Conservation (phyloP, 1,284 basidiomycete species). For the Sporisorium scitamineum region DNA sequence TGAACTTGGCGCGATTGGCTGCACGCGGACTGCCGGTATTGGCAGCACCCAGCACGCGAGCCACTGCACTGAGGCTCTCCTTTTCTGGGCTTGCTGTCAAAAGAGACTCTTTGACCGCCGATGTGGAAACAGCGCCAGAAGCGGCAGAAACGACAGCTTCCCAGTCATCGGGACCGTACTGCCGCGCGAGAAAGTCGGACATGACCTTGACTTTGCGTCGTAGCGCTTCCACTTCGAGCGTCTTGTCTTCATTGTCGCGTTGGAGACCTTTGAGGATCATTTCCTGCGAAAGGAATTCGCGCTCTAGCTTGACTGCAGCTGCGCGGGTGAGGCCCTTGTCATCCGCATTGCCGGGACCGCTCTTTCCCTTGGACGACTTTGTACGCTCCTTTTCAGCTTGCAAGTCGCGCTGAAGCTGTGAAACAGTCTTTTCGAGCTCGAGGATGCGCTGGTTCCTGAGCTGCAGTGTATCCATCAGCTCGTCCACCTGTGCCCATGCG, state of each 20-base stretch:
- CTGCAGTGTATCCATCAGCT: constrained; percentile 48
- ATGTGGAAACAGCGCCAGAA: neutral
- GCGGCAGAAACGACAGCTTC: constrained; percentile 46
- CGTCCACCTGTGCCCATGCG: constrained; percentile 46
- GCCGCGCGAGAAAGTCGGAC: constrained; percentile 50
- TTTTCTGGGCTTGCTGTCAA: constrained; percentile 28
- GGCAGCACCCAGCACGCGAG: constrained; percentile 24
- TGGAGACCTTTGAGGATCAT: constrained; percentile 63
- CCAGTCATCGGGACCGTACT: constrained; percentile 58
- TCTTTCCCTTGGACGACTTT: constrained; percentile 18
- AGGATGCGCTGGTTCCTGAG: constrained; percentile 48
- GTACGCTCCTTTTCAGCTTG: constrained; percentile 36
- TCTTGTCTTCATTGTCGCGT: constrained; percentile 62
- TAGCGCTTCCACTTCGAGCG: constrained; percentile 56
- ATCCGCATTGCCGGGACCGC: neutral
- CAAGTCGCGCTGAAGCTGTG: constrained; percentile 35
- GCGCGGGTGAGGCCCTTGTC: constrained; percentile 50
- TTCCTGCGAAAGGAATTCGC: constrained; percentile 60
- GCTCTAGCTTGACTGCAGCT: constrained; percentile 55
- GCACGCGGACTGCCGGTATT: constrained; percentile 31
- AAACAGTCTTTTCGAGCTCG: constrained; percentile 44
- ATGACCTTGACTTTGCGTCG: constrained; percentile 53
- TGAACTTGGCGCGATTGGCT: constrained; percentile 20
- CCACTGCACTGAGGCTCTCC: constrained; percentile 41
- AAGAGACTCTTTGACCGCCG: constrained; percentile 10